Percentiles rank a stretch among this genome's conserved stretches.
Conservation (phyloP, 345 rosid species). For the Gossypium bickii region DNA sequence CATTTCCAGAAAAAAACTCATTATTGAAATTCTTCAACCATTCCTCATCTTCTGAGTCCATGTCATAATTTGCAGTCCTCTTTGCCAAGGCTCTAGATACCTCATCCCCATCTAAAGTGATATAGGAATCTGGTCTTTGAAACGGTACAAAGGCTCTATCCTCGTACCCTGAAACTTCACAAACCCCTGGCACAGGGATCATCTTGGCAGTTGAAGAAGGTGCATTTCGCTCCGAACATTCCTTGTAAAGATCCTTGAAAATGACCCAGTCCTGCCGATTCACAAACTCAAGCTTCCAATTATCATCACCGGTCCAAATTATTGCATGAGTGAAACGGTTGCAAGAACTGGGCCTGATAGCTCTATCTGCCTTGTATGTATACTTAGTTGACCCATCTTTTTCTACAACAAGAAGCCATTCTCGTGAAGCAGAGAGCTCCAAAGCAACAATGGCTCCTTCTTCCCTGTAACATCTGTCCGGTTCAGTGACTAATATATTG, state of each 20-base stretch:
- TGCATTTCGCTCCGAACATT: slow-evolving; percentile 65
- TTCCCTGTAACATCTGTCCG: slow-evolving; percentile 72
- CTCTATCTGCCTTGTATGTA: slow-evolving; percentile 45
- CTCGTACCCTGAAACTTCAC: slow-evolving; percentile 52
- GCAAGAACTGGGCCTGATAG: slow-evolving; percentile 52
- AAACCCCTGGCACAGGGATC: slow-evolving; percentile 81
- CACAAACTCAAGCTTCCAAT: slow-evolving; percentile 85
- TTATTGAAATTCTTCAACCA: slow-evolving; percentile 64
- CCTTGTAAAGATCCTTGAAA: slow-evolving; percentile 84
- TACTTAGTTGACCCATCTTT: slow-evolving; percentile 44
- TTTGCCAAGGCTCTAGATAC: slow-evolving; percentile 70
- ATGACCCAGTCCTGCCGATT: slow-evolving; percentile 63
- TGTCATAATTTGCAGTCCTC: slow-evolving; percentile 64
- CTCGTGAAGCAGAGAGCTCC: slow-evolving; percentile 57
- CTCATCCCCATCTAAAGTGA: slow-evolving; percentile 57
- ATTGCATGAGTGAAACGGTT: slow-evolving; percentile 66
- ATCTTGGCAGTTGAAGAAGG: slow-evolving; percentile 38
- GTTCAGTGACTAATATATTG: slow-evolving; percentile 44
- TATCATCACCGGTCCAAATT: slow-evolving; percentile 66
- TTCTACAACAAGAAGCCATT: slow-evolving; percentile 64
- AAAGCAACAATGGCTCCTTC: slow-evolving; percentile 51
- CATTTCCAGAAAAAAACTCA: slow-evolving; percentile 27
- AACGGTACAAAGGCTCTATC: slow-evolving; percentile 32
- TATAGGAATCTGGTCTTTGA: slow-evolving; percentile 51
- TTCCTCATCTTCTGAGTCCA: slow-evolving; percentile 90